Percentiles rank a stretch among this genome's conserved stretches.
These are phyloP conservation scores for Phytopythium vexans DNA, from an alignment of 352 stramenopile species.

Conservation along the genomic window DNA sequence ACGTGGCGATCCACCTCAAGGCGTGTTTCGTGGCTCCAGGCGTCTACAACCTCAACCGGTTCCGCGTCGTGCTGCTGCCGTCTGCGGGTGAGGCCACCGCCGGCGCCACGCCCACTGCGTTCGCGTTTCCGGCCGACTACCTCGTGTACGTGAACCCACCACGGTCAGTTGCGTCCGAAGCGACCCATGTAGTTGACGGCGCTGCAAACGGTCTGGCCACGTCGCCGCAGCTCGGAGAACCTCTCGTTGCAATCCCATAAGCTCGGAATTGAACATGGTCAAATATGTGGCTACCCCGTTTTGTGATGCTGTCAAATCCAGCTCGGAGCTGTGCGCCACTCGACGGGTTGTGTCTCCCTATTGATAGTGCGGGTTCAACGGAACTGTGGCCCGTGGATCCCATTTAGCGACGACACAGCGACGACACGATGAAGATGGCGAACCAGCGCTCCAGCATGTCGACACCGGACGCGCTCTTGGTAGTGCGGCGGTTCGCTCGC, in stretches of 20 bases:
- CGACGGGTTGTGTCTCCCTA: no score
- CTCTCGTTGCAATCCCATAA: constrained; percentile 1
- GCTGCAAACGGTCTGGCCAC: neutral
- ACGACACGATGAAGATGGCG: no score
- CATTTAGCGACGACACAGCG: no score
- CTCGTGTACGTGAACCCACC: constrained; percentile 60
- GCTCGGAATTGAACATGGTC: neutral
- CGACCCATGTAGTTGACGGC: neutral
- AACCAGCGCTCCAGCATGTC: no score
- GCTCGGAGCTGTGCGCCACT: no score
- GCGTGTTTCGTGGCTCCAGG: constrained; percentile 72
- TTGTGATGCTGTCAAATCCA: no score
- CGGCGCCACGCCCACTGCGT: constrained; percentile 19
- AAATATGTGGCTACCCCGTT: no score
- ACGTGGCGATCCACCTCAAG: constrained; percentile 49
- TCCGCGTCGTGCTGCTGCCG: constrained; percentile 57
- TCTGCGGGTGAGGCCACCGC: neutral
- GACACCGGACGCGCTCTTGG: neutral
- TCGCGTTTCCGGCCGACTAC: constrained; percentile 76
- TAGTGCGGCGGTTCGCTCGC: constrained; percentile 18
- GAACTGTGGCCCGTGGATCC: no score
- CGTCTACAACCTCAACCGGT: constrained; percentile 83
- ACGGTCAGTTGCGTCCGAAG: neutral
- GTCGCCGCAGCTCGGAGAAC: neutral
- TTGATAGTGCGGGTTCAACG: no score